phyloP scores from a whole-genome alignment of 2,329 filamentous ascomycete species.

The Fusarium paranaense region DNA sequence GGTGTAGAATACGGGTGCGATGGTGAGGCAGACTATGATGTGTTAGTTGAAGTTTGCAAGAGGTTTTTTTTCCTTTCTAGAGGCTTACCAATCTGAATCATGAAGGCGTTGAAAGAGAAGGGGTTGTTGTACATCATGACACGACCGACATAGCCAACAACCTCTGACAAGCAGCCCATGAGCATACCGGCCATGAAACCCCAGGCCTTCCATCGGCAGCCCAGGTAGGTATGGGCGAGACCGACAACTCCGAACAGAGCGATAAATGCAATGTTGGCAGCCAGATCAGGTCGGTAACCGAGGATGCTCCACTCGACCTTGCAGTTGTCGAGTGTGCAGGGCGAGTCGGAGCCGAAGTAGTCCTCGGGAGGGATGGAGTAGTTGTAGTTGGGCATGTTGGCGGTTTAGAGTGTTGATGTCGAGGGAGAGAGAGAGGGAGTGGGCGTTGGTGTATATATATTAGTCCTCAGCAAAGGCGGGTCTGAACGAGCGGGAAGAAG shows the following conservation, averaged over 20 bases:
- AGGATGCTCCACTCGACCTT: slow-evolving; percentile 62
- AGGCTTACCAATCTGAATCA: slow-evolving; percentile 70
- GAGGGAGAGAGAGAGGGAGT: neutral
- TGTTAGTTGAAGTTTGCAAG: slow-evolving; percentile 1
- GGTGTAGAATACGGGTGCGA: slow-evolving; percentile 60
- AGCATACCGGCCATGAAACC: slow-evolving; percentile 65
- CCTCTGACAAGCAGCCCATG: slow-evolving; percentile 66
- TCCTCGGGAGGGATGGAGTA: slow-evolving; percentile 37
- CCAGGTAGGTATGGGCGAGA: slow-evolving; percentile 57
- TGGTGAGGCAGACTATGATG: slow-evolving; percentile 64
- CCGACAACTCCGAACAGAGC: slow-evolving; percentile 60
- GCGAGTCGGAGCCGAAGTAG: slow-evolving; percentile 57
- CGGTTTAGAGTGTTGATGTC: neutral
- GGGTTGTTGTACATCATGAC: slow-evolving; percentile 68
- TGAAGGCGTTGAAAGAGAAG: slow-evolving; percentile 69
- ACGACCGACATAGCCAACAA: slow-evolving; percentile 72
- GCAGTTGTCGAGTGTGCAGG: slow-evolving; percentile 62
- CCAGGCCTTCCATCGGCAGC: slow-evolving; percentile 60
- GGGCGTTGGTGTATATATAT: neutral
- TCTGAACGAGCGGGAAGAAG: neutral
- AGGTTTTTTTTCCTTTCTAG: no score
- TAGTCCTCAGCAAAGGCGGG: neutral
- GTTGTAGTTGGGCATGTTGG: slow-evolving; percentile 38
- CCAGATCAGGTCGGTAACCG: slow-evolving; percentile 64
- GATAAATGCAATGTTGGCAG: slow-evolving; percentile 64